These are phyloP conservation scores for Pythium scleroteichum DNA, from an alignment of 352 stramenopile species.

Conservation along the genomic window DNA sequence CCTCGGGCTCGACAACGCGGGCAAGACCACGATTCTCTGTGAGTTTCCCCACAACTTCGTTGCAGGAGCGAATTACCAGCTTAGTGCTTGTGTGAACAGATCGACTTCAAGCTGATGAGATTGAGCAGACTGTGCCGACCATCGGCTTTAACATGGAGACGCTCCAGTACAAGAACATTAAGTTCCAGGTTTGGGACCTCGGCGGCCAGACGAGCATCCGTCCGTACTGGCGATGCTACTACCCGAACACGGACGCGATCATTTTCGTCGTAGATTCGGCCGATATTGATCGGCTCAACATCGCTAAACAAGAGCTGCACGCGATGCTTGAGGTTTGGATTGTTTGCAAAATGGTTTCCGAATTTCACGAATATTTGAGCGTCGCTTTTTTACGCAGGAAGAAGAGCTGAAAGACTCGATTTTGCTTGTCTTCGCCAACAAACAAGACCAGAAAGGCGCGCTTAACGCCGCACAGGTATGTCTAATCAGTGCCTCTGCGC, in stretches of 20 bases:
- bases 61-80: neutral
- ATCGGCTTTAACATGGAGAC: slow-evolving; percentile 98
- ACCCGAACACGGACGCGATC: slow-evolving; percentile 98
- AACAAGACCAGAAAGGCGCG: slow-evolving; percentile 98
- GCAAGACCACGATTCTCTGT: slow-evolving; percentile 99
- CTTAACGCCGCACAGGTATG: slow-evolving; percentile 83
- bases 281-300: slow-evolving; percentile 96
- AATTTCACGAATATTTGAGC: too few species aligned
- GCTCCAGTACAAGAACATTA: slow-evolving; percentile 92
- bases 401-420: slow-evolving; percentile 99
- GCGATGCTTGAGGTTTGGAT: slow-evolving; percentile 93
- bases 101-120: slow-evolving; percentile 90
- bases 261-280: slow-evolving; percentile 97
- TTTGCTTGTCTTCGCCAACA: slow-evolving; percentile 99
- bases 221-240: slow-evolving; percentile 99
- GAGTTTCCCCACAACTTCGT: slow-evolving; percentile 30
- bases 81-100: slow-evolving; percentile 37
- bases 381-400: slow-evolving; percentile 69
- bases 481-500: neutral
- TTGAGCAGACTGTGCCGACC: slow-evolving; percentile 98
- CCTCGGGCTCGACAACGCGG: slow-evolving; percentile 98
- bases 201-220: slow-evolving; percentile 99
- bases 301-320: slow-evolving; percentile 97
- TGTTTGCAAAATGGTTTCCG: too few species aligned
- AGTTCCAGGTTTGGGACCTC: slow-evolving; percentile 99